Percentiles rank a stretch among this genome's conserved stretches.
These are phyloP conservation scores for Globisporangium apiculatum DNA, from an alignment of 352 stramenopile species.

Conservation along the genomic window DNA sequence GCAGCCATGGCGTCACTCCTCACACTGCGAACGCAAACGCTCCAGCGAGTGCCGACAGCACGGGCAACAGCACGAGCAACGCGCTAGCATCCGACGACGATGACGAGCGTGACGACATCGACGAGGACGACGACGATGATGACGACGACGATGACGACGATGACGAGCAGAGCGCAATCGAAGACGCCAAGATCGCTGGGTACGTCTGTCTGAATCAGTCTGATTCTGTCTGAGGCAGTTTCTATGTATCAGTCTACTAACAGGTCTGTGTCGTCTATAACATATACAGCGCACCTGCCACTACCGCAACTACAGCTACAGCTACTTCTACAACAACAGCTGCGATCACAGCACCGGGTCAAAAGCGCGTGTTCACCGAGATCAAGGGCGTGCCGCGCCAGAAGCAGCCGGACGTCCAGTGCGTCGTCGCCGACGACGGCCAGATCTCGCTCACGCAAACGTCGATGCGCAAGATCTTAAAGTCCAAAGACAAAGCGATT, in stretches of 20 bases:
- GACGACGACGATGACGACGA: slow-evolving; percentile 10
- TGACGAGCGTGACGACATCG: slow-evolving; percentile 13
- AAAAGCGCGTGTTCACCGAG: slow-evolving; percentile 74
- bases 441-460: slow-evolving; percentile 39
- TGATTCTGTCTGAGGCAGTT: background rate
- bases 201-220: background rate
- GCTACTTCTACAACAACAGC: background rate
- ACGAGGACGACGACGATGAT: slow-evolving; percentile 8
- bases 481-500: slow-evolving; percentile 79
- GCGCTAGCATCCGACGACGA: slow-evolving; percentile 9
- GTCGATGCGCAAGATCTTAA: slow-evolving; percentile 64
- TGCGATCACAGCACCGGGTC: slow-evolving; percentile 16
- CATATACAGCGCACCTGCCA: slow-evolving; percentile 1
- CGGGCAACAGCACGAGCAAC: slow-evolving; percentile 2
- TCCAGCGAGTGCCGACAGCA: slow-evolving; percentile 3
- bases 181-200: slow-evolving; percentile 15
- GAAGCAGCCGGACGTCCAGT: slow-evolving; percentile 72
- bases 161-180: slow-evolving; percentile 11
- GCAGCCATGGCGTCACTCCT: slow-evolving; percentile 3
- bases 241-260: background rate
- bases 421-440: slow-evolving; percentile 26
- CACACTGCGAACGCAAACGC: background rate
- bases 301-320: background rate
- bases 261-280: too few species aligned
- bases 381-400: slow-evolving; percentile 79